Base-by-base conservation (phyloP, 2,329 filamentous ascomycete genomes). In the Trichoderma sp. region DNA sequence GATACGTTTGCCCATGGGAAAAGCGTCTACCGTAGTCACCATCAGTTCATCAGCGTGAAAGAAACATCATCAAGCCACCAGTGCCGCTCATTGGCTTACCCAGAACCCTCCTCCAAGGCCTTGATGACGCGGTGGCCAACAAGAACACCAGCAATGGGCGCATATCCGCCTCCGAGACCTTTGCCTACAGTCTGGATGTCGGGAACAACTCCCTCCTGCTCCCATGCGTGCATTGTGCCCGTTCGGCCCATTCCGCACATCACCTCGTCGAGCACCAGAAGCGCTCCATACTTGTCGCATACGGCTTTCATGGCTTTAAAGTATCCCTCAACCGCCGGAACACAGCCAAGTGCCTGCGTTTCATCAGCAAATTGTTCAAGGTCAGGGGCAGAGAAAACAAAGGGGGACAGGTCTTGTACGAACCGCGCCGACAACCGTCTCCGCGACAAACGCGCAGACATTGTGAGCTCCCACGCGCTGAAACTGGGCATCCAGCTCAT, bases 121-220 rank as follows among this genome's bases (percentile, higher is more conserved):
- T 17, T 45, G 1, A 58, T 45, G 7, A 58, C 55, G 2, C n/a
- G 41, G 14, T 47, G 17, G n/a, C 41, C 41, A 19, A 15, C 55
- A 17, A 58, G 55, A 10, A 58, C 14, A 2, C 61, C 86, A 2
- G 85, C 83, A 14, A 89, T 78, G 1, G 86, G 81, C 64, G 81
- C 80, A 69, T 85, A 89, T 0, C 88, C 88, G 26, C 82, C 87
- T 0, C 83, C 87, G 0, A 92, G 80, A 0, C 85, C 86, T 74
- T 91, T 92, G 0, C 85, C 89, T 10, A 90, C 77, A 0, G 86
- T 85, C 71, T 88, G 83, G 1, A 92, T 81, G 70, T 92, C 88
- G 0, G 89, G 89, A 10, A 72, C 69, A 0, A 81, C 69, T 3
- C n/a, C 79, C 78, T 88, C 83, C 54, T 88, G 82, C 71, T 90